Percentiles rank a stretch among this genome's conserved stretches.
Evolutionary conservation across 176 grass and related monocot species (phyloP).

Genomic region (Aegilops sharonensis): DNA sequence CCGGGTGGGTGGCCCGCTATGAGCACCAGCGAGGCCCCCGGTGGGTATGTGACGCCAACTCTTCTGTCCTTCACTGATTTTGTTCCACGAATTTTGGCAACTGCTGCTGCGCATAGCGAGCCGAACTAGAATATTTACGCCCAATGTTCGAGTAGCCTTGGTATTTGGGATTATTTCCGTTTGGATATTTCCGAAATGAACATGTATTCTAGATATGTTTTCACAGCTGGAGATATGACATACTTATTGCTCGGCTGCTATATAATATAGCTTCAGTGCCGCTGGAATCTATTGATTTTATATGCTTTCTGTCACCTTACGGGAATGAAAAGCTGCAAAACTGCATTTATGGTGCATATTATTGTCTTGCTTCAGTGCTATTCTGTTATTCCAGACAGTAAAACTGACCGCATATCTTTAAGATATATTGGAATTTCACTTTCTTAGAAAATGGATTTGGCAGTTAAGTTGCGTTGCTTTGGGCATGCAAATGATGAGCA

Average conservation of each 20-base stretch:
- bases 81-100: neutral
- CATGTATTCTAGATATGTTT: neutral
- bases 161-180: neutral
- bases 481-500: constrained; percentile 16
- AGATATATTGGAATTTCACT: neutral
- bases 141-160: neutral
- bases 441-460: neutral
- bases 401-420: neutral
- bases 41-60: neutral
- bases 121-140: neutral
- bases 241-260: neutral
- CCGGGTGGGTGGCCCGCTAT: neutral
- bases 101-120: neutral
- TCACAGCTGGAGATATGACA: neutral
- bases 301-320: neutral
- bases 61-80: neutral
- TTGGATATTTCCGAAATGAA: neutral
- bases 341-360: constrained; percentile 1
- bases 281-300: neutral
- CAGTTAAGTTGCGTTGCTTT: constrained; percentile 21
- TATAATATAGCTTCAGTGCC: neutral
- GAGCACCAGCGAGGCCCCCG: neutral
- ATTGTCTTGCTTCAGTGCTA: neutral
- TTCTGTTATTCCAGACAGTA: neutral
- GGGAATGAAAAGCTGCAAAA: neutral